Conservation (phyloP, 345 rosid species). For the Gossypium longicalyx region DNA sequence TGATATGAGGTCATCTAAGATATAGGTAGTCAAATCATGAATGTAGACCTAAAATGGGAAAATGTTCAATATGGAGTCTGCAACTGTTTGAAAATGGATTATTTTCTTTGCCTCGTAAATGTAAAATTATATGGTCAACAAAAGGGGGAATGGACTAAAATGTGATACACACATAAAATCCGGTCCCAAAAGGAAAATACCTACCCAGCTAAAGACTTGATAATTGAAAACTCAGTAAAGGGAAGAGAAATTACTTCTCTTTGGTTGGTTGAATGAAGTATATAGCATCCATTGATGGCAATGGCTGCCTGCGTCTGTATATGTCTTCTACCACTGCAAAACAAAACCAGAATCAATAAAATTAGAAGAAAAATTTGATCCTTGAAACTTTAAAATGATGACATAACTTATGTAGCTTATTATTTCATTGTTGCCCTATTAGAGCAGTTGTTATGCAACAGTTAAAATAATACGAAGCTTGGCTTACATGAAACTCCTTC, state of each 20-base stretch:
- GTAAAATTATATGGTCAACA: background rate
- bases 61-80: background rate
- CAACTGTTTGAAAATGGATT: background rate
- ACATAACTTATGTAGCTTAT: background rate
- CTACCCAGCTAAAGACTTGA: slow-evolving; percentile 4
- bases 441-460: background rate
- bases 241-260: slow-evolving; percentile 66
- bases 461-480: background rate
- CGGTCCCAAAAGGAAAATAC: background rate
- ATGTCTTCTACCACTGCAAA: slow-evolving; percentile 95
- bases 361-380: background rate
- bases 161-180: background rate
- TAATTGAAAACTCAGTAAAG: slow-evolving; percentile 8
- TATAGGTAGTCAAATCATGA: background rate
- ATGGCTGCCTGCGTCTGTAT: slow-evolving; percentile 82
- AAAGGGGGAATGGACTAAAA: background rate
- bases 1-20: background rate
- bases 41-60: background rate
- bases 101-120: background rate
- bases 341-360: slow-evolving; percentile 20
- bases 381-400: background rate
- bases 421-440: background rate
- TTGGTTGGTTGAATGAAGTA: slow-evolving; percentile 95
- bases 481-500: slow-evolving; percentile 98
- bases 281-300: slow-evolving; percentile 96